Percentiles rank a stretch among this genome's conserved stretches.
Evolutionary conservation across 352 stramenopile species (phyloP).

Genomic region (Globisporangium cederbergense): DNA sequence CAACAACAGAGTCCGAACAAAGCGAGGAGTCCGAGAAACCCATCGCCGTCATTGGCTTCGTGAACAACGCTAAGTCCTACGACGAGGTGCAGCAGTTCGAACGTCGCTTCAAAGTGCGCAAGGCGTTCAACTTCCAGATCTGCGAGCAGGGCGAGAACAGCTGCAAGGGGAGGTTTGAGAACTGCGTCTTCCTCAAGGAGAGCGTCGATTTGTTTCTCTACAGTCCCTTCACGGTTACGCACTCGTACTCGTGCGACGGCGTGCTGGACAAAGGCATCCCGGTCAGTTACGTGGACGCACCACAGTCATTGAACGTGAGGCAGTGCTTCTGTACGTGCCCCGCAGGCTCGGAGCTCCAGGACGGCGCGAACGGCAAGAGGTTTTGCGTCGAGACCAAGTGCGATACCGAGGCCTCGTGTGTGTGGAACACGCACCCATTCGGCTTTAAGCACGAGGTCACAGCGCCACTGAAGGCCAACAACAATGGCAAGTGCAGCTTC

Average conservation of each 20-base stretch:
- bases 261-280: constrained; percentile 36
- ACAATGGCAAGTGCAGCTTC: constrained; percentile 4
- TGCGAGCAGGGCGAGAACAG: constrained; percentile 19
- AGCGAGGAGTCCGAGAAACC: neutral
- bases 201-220: constrained; percentile 53
- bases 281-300: constrained; percentile 37
- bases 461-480: neutral
- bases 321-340: constrained; percentile 65
- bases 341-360: constrained; percentile 25
- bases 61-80: constrained; percentile 20
- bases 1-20: neutral
- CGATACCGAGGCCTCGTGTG: constrained; percentile 29
- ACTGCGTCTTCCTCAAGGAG: constrained; percentile 36
- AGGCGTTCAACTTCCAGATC: constrained; percentile 20
- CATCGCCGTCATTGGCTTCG: constrained; percentile 19
- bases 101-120: constrained; percentile 11
- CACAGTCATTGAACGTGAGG: constrained; percentile 10
- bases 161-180: constrained; percentile 22
- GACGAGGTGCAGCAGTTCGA: constrained; percentile 20
- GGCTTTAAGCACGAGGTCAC: constrained; percentile 41
- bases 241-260: constrained; percentile 31
- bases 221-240: constrained; percentile 50
- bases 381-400: constrained; percentile 26
- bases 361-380: constrained; percentile 19
- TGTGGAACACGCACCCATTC: constrained; percentile 35